Conservation (phyloP, 2,329 filamentous ascomycete genomes). For the Fusarium longipes region DNA sequence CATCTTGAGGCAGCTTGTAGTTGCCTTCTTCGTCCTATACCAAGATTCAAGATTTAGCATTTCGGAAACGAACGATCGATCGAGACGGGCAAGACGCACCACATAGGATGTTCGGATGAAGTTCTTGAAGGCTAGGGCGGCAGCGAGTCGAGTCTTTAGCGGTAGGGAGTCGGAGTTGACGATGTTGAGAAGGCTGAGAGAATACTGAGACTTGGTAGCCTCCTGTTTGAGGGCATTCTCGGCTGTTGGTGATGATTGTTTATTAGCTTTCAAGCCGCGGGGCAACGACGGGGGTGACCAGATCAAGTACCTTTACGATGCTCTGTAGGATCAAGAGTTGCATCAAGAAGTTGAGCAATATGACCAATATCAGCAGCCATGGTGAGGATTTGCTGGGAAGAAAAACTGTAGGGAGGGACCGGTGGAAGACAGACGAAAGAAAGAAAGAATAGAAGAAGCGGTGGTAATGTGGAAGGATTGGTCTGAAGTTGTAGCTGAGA, state of each 20-base stretch:
- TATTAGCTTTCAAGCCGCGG: slow-evolving; percentile 52
- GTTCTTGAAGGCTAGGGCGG: slow-evolving; percentile 97
- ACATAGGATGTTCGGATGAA: slow-evolving; percentile 95
- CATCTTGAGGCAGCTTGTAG: slow-evolving; percentile 85
- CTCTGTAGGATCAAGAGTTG: slow-evolving; percentile 87
- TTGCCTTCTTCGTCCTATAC: slow-evolving; percentile 88
- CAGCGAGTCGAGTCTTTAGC: slow-evolving; percentile 83
- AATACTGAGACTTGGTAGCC: slow-evolving; percentile 87
- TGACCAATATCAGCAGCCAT: slow-evolving; percentile 69
- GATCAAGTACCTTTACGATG: slow-evolving; percentile 81
- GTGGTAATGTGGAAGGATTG: slow-evolving; percentile 38
- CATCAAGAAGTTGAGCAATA: slow-evolving; percentile 86
- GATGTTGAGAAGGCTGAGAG: slow-evolving; percentile 87
- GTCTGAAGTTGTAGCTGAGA: slow-evolving; percentile 25
- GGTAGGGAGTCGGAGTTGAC: slow-evolving; percentile 80
- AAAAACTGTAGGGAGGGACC: slow-evolving; percentile 15
- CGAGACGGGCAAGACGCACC: slow-evolving; percentile 58
- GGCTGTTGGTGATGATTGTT: slow-evolving; percentile 65
- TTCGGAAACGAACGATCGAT: slow-evolving; percentile 16
- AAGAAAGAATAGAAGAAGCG: slow-evolving; percentile 34
- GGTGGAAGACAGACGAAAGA: slow-evolving; percentile 31
- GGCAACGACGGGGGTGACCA: slow-evolving; percentile 42
- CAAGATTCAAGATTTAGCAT: slow-evolving; percentile 34
- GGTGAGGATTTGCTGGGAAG: slow-evolving; percentile 46
- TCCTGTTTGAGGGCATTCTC: slow-evolving; percentile 82